Conservation (phyloP, 148 eudicot genomes). For the Rhododendron ferrugineum region DNA sequence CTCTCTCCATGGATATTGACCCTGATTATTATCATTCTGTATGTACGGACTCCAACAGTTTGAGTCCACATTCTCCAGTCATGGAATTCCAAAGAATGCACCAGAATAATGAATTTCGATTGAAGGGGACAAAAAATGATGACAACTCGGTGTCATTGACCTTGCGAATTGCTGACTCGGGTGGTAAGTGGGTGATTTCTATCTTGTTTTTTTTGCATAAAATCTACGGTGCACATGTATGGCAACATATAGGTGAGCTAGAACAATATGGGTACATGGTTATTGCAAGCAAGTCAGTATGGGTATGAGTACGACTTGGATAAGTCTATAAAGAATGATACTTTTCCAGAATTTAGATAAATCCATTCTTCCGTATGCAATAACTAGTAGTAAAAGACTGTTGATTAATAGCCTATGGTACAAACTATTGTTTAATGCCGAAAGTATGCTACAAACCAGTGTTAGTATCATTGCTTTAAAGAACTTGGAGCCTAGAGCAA, state of each 20-base stretch:
- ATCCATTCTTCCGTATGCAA: not conserved
- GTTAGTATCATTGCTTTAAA: not conserved
- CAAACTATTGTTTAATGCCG: not conserved
- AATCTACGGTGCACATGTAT: not conserved
- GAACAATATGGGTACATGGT: not conserved
- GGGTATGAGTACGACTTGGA: not conserved
- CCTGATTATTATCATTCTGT: slow-evolving; percentile 37
- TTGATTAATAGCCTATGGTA: not conserved
- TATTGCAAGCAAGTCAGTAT: not conserved
- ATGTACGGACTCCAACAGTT: slow-evolving; percentile 27
- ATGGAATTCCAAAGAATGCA: slow-evolving; percentile 51
- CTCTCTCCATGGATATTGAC: slow-evolving; percentile 70
- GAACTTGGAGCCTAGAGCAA: not conserved
- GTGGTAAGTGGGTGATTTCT: slow-evolving; percentile 24
- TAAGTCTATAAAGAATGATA: not conserved
- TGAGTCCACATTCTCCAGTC: slow-evolving; percentile 26
- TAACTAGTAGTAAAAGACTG: not conserved
- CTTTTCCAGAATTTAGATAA: not conserved
- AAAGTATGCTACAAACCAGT: not conserved
- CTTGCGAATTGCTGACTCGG: slow-evolving; percentile 53
- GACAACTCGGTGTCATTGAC: slow-evolving; percentile 58
- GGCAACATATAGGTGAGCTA: not conserved
- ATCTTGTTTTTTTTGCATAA: not conserved
- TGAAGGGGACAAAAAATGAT: slow-evolving; percentile 54
- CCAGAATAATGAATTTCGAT: slow-evolving; percentile 51